A percentile compares a stretch with the other conserved stretches of the same genome.
These are phyloP conservation scores for Rosa lucieae DNA, from an alignment of 306 rosid genomes.

Conservation along the genomic window DNA sequence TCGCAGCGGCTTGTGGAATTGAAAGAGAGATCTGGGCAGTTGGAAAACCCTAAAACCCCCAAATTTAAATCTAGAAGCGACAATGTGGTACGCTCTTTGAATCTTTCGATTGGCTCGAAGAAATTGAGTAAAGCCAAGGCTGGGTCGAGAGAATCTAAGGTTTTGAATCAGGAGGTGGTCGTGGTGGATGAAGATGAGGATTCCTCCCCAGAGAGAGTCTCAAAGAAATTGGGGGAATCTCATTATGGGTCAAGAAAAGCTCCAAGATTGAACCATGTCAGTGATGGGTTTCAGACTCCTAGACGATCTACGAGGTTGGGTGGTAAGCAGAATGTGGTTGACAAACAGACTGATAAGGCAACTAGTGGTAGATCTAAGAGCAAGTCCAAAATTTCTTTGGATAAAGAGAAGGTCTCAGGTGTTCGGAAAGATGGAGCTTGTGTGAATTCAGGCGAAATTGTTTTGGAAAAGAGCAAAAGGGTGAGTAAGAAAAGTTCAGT, in stretches of 20 bases:
- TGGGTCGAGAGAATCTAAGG: constrained; percentile 36
- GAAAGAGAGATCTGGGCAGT: constrained; percentile 6
- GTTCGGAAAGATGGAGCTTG: constrained; percentile 19
- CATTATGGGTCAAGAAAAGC: constrained; percentile 9
- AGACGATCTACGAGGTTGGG: constrained; percentile 31
- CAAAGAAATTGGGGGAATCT: constrained; percentile 19
- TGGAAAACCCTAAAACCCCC: constrained; percentile 14
- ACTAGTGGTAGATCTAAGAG: neutral
- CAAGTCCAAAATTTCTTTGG: neutral
- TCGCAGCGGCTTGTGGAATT: constrained; percentile 8
- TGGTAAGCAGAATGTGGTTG: constrained; percentile 4
- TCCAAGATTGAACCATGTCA: constrained; percentile 6
- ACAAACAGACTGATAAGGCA: neutral
- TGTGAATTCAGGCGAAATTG: neutral
- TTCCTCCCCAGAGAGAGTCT: neutral
- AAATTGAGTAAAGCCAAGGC: constrained; percentile 7
- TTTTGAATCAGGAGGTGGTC: constrained; percentile 10
- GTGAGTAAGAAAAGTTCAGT: constrained; percentile 6
- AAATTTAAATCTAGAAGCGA: constrained; percentile 17
- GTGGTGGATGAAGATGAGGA: neutral
- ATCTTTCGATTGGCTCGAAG: neutral
- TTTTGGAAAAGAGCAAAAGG: constrained; percentile 10
- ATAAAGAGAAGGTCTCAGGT: constrained; percentile 6
- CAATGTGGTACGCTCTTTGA: constrained; percentile 1
- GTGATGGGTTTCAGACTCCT: constrained; percentile 19